Evolutionary conservation across 345 rosid species (phyloP).

Genomic region (Cardiospermum halicacabum): DNA sequence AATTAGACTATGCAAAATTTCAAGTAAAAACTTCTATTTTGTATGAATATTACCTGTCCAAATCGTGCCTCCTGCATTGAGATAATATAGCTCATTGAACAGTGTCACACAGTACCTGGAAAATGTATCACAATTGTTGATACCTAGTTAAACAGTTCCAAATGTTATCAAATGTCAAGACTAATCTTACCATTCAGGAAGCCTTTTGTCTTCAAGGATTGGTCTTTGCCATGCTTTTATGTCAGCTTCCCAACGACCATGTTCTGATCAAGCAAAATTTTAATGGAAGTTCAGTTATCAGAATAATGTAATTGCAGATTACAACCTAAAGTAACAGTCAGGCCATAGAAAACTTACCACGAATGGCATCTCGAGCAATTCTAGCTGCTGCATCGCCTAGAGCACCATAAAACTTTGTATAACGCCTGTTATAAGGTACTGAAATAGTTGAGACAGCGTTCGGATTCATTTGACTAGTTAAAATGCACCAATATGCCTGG

Average conservation of each 20-base stretch:
- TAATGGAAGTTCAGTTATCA: neutral
- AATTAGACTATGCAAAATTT: conserved; percentile 1
- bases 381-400: conserved; percentile 79
- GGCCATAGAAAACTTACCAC: conserved; percentile 39
- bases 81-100: conserved; percentile 92
- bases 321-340: conserved; percentile 3
- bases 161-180: conserved; percentile 14
- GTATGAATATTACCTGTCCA: conserved; percentile 78
- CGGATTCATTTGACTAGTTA: neutral
- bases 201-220: conserved; percentile 75
- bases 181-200: conserved; percentile 73
- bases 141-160: neutral
- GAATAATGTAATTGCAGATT: neutral
- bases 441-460: neutral
- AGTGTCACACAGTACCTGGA: conserved; percentile 83
- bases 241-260: conserved; percentile 68
- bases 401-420: conserved; percentile 77
- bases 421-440: conserved; percentile 49
- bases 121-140: conserved; percentile 9
- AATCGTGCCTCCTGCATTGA: conserved; percentile 84
- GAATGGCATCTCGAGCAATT: conserved; percentile 76
- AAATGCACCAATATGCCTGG: neutral
- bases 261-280: conserved; percentile 37
- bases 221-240: conserved; percentile 95
- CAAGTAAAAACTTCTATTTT: neutral